Percentiles rank a stretch among this genome's conserved stretches.
Evolutionary conservation across 495 filamentous ascomycete species (phyloP).

Genomic region (Umbilicaria muhlenbergii): DNA sequence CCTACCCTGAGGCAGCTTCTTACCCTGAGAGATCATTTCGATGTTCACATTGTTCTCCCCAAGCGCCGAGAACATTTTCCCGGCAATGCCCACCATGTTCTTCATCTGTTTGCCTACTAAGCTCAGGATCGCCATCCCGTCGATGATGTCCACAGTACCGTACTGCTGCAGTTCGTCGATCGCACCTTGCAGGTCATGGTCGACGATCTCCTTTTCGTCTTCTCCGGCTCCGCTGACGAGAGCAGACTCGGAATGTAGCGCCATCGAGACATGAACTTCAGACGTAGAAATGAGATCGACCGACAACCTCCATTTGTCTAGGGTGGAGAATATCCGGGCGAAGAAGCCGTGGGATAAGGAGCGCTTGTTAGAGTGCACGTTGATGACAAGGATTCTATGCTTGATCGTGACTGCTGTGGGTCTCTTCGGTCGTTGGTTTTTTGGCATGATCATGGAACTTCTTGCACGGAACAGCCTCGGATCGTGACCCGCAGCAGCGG

Average conservation of each 20-base stretch:
- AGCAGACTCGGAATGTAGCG: conserved; percentile 55
- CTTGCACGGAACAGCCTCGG: conserved; percentile 30
- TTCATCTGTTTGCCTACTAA: conserved; percentile 90
- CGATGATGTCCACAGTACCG: conserved; percentile 71
- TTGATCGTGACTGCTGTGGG: conserved; percentile 96
- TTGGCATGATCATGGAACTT: conserved; percentile 28
- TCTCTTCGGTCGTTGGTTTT: conserved; percentile 40
- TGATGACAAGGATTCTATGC: conserved; percentile 79
- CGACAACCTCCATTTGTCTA: conserved; percentile 63
- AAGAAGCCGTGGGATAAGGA: conserved; percentile 83
- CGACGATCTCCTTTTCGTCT: conserved; percentile 48
- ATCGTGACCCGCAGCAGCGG: conserved; percentile 30
- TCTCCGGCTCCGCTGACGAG: conserved; percentile 37
- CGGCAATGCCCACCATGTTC: conserved; percentile 81
- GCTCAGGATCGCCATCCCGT: conserved; percentile 81
- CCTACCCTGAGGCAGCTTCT: conserved; percentile 22
- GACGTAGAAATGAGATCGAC: conserved; percentile 89
- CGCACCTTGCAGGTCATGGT: conserved; percentile 47
- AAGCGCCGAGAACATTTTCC: conserved; percentile 76
- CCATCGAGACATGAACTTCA: conserved; percentile 93
- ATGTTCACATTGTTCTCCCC: conserved; percentile 27
- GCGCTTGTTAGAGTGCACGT: conserved; percentile 86
- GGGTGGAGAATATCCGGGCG: conserved; percentile 72
- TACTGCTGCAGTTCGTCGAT: conserved; percentile 55
- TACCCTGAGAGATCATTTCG: conserved; percentile 13